These are phyloP conservation scores for Stagonosporopsis cucurbitacearum DNA, from an alignment of 2,329 filamentous ascomycete genomes.

Conservation along the genomic window DNA sequence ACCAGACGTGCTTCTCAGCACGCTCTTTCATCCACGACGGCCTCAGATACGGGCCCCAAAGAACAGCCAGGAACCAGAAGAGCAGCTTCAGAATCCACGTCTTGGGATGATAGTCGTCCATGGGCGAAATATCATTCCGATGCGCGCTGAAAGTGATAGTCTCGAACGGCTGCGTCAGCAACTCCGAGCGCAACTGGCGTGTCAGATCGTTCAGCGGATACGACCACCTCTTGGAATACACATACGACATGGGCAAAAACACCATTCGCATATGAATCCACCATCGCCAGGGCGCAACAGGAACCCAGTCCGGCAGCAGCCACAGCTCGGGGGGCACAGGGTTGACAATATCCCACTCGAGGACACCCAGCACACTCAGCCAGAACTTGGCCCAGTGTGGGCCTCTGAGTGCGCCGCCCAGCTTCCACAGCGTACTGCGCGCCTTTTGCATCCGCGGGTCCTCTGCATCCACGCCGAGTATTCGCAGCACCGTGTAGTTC, in stretches of 20 bases:
- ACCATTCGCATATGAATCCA: constrained; percentile 99
- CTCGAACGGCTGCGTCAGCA: constrained; percentile 80
- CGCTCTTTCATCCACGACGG: constrained; percentile 68
- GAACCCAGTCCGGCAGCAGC: constrained; percentile 90
- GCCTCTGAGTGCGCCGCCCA: constrained; percentile 81
- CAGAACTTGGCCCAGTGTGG: constrained; percentile 99
- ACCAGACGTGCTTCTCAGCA: constrained; percentile 82
- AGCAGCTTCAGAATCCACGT: constrained; percentile 78
- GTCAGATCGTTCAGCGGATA: constrained; percentile 78
- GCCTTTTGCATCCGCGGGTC: constrained; percentile 87
- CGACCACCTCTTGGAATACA: constrained; percentile 84
- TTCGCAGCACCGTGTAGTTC: constrained; percentile 82
- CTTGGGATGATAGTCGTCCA: constrained; percentile 94
- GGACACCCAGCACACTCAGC: constrained; percentile 83
- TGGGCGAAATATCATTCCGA: constrained; percentile 79
- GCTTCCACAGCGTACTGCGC: constrained; percentile 77
- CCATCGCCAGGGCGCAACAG: constrained; percentile 90
- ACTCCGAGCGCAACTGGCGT: constrained; percentile 74
- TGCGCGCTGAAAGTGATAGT: constrained; percentile 78
- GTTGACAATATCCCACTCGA: constrained; percentile 91
- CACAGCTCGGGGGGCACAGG: constrained; percentile 92
- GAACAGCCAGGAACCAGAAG: constrained; percentile 78
- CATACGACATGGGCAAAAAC: constrained; percentile 88
- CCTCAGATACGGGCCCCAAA: constrained; percentile 83
- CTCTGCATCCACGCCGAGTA: constrained; percentile 83